Conservation (phyloP, 2,329 filamentous ascomycete genomes). For the Aspergillus uvarum region DNA sequence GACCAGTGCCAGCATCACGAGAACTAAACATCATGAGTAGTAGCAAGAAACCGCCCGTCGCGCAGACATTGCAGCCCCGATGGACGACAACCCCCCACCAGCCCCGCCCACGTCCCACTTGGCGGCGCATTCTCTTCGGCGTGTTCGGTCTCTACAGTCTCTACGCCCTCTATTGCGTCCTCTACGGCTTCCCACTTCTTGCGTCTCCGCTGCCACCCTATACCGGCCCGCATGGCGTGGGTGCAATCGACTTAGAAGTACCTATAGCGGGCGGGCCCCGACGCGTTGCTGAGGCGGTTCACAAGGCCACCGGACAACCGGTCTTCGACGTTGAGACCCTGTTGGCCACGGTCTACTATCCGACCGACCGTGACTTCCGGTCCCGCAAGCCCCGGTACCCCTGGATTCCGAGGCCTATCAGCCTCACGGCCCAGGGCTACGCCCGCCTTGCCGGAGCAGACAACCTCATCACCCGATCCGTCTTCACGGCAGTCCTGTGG, state of each 20-base stretch:
- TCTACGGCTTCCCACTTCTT: not conserved
- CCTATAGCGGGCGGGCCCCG: conserved; percentile 2
- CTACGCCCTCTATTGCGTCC: conserved; percentile 1
- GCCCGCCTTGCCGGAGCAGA: conserved; percentile 1
- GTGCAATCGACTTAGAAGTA: conserved; percentile 1
- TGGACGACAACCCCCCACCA: no score
- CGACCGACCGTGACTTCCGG: not conserved
- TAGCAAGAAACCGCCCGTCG: no score
- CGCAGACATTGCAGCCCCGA: no score
- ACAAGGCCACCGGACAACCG: not conserved
- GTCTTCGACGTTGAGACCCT: conserved; percentile 5
- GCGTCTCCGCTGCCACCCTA: conserved; percentile 3
- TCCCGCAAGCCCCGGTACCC: conserved; percentile 6
- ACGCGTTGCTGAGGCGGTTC: not conserved
- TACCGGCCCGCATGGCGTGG: conserved; percentile 2
- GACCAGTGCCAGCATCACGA: no score
- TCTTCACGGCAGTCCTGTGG: conserved; percentile 2
- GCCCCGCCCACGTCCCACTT: not conserved
- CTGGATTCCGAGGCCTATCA: conserved; percentile 5
- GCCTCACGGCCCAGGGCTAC: conserved; percentile 4
- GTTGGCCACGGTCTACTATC: conserved; percentile 2
- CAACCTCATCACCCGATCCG: not conserved
- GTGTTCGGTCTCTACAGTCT: not conserved
- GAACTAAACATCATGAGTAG: no score
- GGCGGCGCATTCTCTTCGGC: not conserved